Evolutionary conservation across 2,329 filamentous ascomycete genomes (phyloP).

Genomic region (Aureobasidium sp.): DNA sequence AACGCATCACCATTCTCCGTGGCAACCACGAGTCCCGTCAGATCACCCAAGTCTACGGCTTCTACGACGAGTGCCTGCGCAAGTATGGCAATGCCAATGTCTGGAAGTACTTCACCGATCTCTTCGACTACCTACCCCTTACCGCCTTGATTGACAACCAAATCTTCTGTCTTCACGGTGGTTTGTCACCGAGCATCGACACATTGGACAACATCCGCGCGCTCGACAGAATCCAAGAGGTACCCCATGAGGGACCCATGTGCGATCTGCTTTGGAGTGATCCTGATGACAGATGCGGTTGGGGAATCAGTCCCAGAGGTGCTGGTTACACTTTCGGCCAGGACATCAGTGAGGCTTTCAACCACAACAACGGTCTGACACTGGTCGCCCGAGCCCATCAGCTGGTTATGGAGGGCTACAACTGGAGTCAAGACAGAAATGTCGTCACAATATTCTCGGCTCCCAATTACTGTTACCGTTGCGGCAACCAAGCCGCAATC

Average conservation of each 20-base stretch:
- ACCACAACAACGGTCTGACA: conserved; percentile 96
- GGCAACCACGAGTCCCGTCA: conserved; percentile 72
- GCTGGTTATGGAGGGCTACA: conserved; percentile 98
- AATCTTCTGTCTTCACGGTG: conserved; percentile 66
- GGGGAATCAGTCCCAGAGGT: conserved; percentile 62
- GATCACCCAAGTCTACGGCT: conserved; percentile 72
- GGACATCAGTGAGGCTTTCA: conserved; percentile 97
- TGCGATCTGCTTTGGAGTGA: conserved; percentile 73
- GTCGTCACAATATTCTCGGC: conserved; percentile 98
- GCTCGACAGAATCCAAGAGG: conserved; percentile 66
- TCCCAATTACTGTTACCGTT: conserved; percentile 94
- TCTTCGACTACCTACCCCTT: conserved; percentile 69
- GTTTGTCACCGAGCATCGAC: conserved; percentile 64
- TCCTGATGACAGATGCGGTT: conserved; percentile 58
- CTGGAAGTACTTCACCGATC: conserved; percentile 72
- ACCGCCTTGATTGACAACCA: conserved; percentile 68
- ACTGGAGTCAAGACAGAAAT: conserved; percentile 97
- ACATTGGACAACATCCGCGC: conserved; percentile 69
- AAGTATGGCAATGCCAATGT: conserved; percentile 73
- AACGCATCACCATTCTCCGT: conserved; percentile 64
- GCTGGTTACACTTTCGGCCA: conserved; percentile 47
- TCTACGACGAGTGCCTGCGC: conserved; percentile 70
- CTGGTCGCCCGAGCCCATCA: conserved; percentile 95
- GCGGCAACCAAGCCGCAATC: conserved; percentile 80
- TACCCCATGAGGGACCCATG: conserved; percentile 70